Evolutionary conservation across 2,329 filamentous ascomycete genomes (phyloP), one percentile per base, ranked within the genome.

Genomic region (Exophiala phaeomuriformis): DNA sequence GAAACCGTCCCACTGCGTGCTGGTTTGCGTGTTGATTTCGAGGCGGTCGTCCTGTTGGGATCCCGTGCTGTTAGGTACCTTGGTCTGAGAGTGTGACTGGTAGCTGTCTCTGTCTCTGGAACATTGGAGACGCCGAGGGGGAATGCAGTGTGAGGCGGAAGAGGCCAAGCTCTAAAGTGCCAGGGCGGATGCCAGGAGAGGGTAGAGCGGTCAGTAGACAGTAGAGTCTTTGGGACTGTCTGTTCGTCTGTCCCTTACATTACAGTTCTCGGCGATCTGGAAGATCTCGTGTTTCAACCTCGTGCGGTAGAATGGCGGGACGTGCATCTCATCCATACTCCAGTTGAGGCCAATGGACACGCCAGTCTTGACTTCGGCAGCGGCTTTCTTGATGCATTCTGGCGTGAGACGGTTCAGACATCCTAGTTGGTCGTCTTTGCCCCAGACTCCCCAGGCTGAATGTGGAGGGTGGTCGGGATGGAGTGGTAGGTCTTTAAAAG

Each of bases 371-470:
- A 53, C 47, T 30, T 53, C 42, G 40, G 72, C 67, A 0, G 73
- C 73, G 5, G 65, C 61, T 8, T 64, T 64, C 10, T 12, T 19
- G 9, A 74, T 68, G 6, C 67, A 67, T n/a, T 69, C 64, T 0
- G 73, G 71, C 0, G 76, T 80, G 48, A 81, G 68, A 4, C 78
- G 68, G 61, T 80, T 80, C 1, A 81, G 67, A 59, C 73, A 77
- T 29, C 78, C 78, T 5, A 78, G 68, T 55, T 79, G 66, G 51
- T 80, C 77, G 2, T 68, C 53, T 3, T 68, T 60, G 2, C 77
- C 77, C 52, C 75, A 80, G 3, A 79, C 70, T 0, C 75, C 76
- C 78, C 78, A 81, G 3, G 78, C 75, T 47, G 79, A 80, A 32
- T 47, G 31, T 9, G 19, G 52, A 7, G 48, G 52, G 43, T 47